phyloP scores from a whole-genome alignment of 768 basidiomycete species.

The Crucibulum laeve region DNA sequence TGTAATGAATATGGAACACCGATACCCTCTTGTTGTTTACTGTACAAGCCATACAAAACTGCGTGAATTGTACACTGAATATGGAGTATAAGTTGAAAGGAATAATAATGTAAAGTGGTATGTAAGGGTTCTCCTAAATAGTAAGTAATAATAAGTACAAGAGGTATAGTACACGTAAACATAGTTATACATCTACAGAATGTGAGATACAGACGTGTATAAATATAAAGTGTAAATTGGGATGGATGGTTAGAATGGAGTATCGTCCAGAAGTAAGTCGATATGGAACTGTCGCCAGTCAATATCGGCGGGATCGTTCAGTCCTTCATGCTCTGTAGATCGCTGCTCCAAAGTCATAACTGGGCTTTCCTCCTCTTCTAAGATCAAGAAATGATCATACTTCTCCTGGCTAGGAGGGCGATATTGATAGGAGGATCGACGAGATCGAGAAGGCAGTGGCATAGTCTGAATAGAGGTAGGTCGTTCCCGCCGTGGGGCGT shows the following conservation, averaged over 20 bases:
- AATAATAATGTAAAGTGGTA: too few relatives aligned
- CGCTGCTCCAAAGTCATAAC: slow-evolving; percentile 13
- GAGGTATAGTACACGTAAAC: too few relatives aligned
- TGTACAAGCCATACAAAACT: too few relatives aligned
- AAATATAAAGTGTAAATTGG: too few relatives aligned
- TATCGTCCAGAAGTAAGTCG: slow-evolving; percentile 31
- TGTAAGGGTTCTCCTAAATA: too few relatives aligned
- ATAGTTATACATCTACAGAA: too few relatives aligned
- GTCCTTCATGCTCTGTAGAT: slow-evolving; percentile 19
- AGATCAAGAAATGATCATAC: slow-evolving; percentile 23
- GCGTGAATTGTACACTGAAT: too few relatives aligned
- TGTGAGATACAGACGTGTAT: too few relatives aligned
- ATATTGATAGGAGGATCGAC: slow-evolving; percentile 25
- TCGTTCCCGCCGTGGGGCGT: slow-evolving; percentile 15
- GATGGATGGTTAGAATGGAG: background rate
- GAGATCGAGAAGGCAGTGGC: slow-evolving; percentile 18
- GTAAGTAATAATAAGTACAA: too few relatives aligned
- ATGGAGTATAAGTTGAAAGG: too few relatives aligned
- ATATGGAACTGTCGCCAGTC: slow-evolving; percentile 60
- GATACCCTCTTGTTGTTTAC: too few relatives aligned
- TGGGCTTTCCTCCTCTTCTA: slow-evolving; percentile 35
- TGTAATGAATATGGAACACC: too few relatives aligned
- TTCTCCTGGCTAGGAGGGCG: slow-evolving; percentile 21
- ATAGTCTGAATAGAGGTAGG: slow-evolving; percentile 26
- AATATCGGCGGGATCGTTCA: slow-evolving; percentile 34